A percentile compares a stretch with the other conserved stretches of the same genome.
phyloP scores from a whole-genome alignment of 208 protist genomes.

The Angomonas ambiguus region DNA sequence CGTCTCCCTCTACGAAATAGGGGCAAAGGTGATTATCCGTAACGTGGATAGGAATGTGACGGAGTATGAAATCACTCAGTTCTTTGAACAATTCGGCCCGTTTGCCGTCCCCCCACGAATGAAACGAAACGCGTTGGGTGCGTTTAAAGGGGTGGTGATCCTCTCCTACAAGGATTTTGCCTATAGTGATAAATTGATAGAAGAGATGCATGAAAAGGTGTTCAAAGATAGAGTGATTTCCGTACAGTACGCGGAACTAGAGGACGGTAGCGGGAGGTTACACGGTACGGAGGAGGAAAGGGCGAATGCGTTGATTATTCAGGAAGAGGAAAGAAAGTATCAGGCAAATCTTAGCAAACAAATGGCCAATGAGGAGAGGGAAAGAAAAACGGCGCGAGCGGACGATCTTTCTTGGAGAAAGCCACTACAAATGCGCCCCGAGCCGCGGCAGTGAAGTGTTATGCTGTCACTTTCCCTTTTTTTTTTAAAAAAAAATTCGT shows the following conservation, averaged over 20 bases:
- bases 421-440: constrained; percentile 17
- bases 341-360: constrained; percentile 48
- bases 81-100: constrained; percentile 75
- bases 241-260: constrained; percentile 75
- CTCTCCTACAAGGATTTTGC: constrained; percentile 79
- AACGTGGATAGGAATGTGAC: constrained; percentile 63
- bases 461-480: background rate
- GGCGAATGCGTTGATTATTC: constrained; percentile 65
- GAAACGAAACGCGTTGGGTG: constrained; percentile 68
- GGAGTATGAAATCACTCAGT: constrained; percentile 73
- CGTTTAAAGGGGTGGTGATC: constrained; percentile 67
- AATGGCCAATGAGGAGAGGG: constrained; percentile 31
- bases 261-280: constrained; percentile 73
- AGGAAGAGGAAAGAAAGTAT: constrained; percentile 65
- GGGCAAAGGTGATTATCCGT: constrained; percentile 76
- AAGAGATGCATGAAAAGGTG: constrained; percentile 61
- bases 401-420: constrained; percentile 67
- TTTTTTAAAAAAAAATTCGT: background rate
- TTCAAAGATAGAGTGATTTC: constrained; percentile 64
- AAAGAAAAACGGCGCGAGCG: constrained; percentile 31
- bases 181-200: constrained; percentile 60
- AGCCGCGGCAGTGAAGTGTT: background rate
- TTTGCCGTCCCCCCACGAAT: constrained; percentile 85
- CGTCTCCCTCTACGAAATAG: constrained; percentile 68
- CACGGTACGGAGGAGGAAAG: constrained; percentile 76